Conservation (phyloP, 2,329 filamentous ascomycete genomes). For the Huntiella decipiens region DNA sequence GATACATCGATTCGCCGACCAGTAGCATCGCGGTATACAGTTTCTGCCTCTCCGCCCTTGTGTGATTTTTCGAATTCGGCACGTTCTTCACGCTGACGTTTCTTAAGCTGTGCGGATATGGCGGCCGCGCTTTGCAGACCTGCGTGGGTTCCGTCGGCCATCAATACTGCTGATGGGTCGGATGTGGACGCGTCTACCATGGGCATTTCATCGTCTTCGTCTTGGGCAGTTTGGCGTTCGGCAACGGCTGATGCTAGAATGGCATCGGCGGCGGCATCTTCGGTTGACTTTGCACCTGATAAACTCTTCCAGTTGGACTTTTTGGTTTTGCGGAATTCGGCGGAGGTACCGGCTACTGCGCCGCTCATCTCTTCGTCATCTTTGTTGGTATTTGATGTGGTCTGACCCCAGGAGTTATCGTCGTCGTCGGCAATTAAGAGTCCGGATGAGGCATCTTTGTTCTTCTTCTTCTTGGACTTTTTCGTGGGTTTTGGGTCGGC, state of each 20-base stretch:
- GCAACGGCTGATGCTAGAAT: conserved; percentile 56
- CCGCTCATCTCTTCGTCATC: conserved; percentile 30
- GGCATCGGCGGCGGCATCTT: conserved; percentile 52
- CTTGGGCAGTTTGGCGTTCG: conserved; percentile 36
- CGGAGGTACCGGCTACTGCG: conserved; percentile 30
- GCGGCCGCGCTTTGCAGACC: conserved; percentile 71
- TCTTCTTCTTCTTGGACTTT: conserved; percentile 44
- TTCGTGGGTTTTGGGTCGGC: conserved; percentile 38
- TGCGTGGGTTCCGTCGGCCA: conserved; percentile 75
- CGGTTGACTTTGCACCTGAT: conserved; percentile 24
- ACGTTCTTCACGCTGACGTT: conserved; percentile 47
- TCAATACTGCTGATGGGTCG: conserved; percentile 36
- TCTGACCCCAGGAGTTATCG: conserved; percentile 30
- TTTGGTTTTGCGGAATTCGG: conserved; percentile 55
- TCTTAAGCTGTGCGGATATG: conserved; percentile 49
- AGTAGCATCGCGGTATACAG: conserved; percentile 87
- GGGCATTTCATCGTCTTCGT: conserved; percentile 30
- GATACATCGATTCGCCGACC: conserved; percentile 85
- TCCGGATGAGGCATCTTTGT: conserved; percentile 23
- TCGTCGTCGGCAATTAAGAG: conserved; percentile 48
- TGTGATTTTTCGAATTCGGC: conserved; percentile 25
- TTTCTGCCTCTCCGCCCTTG: conserved; percentile 36
- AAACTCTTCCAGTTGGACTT: conserved; percentile 67
- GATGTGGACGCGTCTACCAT: conserved; percentile 21
- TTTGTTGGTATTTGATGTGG: conserved; percentile 20